Base-by-base conservation (phyloP, 2,329 filamentous ascomycete genomes). In the Pseudogymnoascus sp. region DNA sequence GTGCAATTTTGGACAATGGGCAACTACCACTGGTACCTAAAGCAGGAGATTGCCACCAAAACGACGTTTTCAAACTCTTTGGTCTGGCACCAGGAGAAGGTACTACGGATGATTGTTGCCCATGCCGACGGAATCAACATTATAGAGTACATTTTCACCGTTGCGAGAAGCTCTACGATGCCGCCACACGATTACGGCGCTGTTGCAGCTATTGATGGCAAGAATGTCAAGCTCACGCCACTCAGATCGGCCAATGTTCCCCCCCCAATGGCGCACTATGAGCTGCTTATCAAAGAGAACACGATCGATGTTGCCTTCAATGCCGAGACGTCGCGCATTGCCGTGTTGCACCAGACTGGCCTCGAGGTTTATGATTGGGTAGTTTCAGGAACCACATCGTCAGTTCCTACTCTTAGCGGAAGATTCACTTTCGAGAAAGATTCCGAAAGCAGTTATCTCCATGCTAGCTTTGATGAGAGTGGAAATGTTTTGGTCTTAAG, bases 21-120 rank as follows among this genome's bases (percentile, higher is more conserved):
- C 18, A 99, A 99, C 73, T 99, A 99, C 68, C 90, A 97, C 72
- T 99, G 94, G 84, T 97, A 97, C 73, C 79, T 99, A 14, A 99
- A 99, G 76, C 92, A 96, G 72, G 92, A 97, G 71, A 79, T 97
- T 6, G 37, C 33, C 20, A 38, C 57, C 20, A 58, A 58, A 33
- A 75, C 77, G 6, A 76, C 81, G 6, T 69, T 67, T 11, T 66
- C 68, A 3, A 58, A 41, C 16, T 63, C 68, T 14, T 20, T 73
- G 5, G 71, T 78, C 0, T 99, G 94, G 94, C 91, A 99, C 72
- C 84, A 90, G 1, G 94, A 97, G 71, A 92, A 89, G 72, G 77
- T 92, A 3, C 77, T 97, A 35, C 83, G 85, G 12, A 79, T 94
- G 57, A 79, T 84, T 16, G 75, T 84, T 7, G 79, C 81, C 2